Evolutionary conservation across 257 asterid species (phyloP), one percentile per base, ranked within the genome.

Genomic region (Penstemon davidsonii): DNA sequence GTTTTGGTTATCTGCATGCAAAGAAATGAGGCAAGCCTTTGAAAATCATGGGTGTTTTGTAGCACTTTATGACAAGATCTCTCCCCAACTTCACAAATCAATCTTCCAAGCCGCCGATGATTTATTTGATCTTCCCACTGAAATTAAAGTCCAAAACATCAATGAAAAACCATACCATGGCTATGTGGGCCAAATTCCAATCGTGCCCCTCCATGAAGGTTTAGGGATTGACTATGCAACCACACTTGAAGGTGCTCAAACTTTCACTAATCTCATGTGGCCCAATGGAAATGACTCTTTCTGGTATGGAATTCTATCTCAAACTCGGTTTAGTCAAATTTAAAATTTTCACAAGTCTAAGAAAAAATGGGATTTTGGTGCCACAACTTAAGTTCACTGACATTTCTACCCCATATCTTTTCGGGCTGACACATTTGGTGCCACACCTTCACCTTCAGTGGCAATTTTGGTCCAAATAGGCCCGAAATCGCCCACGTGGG

Each of bases 101-200:
- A 81, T 85, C 57, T 89, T 87, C 70, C 67, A 75, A 50, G 84
- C 83, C 0, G 85, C 87, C 1, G 77, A 74, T 13, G 85, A 89
- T 3, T 66, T 89, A 8, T 85, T 89, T 55, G 88, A 71, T 25
- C 85, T 83, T 15, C 87, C 95, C 37, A 56, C 78, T 2, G 78
- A 89, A 3, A 49, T 50, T 45, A 89, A 89, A 74, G 11, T 83
- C 4, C 69, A 78, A 18, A 89, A 89, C 73, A 73, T 36, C 2
- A 82, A 76, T 8, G 95, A 77, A 41, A 89, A 85, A 40, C 95
- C 96, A 47, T 89, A 85, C 77, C 96, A 89, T 75, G 95, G 96
- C 42, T 89, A 89, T 52, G 86, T 89, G 46, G 96, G 96, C 15
- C 90, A 83, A 70, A 73, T 85, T 39, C 83, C 96, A 65, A 70